These are phyloP conservation scores for Nemania sp. DNA, from an alignment of 2,329 filamentous ascomycete species.

Conservation along the genomic window DNA sequence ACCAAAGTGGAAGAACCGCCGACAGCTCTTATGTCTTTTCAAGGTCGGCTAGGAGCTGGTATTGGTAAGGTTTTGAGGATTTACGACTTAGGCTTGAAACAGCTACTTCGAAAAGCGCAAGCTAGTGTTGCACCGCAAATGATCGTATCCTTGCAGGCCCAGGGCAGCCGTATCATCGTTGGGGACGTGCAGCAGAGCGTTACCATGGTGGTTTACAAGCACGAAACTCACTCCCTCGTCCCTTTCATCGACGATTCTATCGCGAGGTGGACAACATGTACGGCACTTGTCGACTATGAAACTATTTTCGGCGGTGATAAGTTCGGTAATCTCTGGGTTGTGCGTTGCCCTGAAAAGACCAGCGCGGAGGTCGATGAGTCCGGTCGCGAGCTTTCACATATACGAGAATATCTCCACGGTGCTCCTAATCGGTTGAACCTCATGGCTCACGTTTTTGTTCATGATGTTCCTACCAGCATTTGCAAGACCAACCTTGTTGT, in stretches of 20 bases:
- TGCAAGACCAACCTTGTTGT: constrained; percentile 70
- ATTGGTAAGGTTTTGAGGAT: constrained; percentile 80
- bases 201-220: constrained; percentile 92
- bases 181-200: constrained; percentile 92
- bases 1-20: constrained; percentile 90
- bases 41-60: constrained; percentile 85
- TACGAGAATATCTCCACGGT: constrained; percentile 86
- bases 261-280: constrained; percentile 86
- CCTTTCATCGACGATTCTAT: constrained; percentile 91
- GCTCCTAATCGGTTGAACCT: constrained; percentile 82
- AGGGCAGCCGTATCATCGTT: constrained; percentile 87
- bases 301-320: constrained; percentile 94
- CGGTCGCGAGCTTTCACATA: constrained; percentile 87
- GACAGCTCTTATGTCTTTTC: constrained; percentile 87
- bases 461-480: constrained; percentile 90
- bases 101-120: constrained; percentile 89
- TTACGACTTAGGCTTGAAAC: constrained; percentile 91
- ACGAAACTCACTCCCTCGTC: constrained; percentile 86
- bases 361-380: constrained; percentile 92
- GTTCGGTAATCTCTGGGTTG: constrained; percentile 93
- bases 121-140: constrained; percentile 76
- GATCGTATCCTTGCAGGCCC: constrained; percentile 87
- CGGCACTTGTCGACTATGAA: constrained; percentile 96
- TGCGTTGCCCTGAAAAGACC: constrained; percentile 82
- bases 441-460: constrained; percentile 85